Percentiles rank a stretch among this genome's conserved stretches.
Conservation (phyloP, 2,329 filamentous ascomycete species). For the Penicillium sp. region DNA sequence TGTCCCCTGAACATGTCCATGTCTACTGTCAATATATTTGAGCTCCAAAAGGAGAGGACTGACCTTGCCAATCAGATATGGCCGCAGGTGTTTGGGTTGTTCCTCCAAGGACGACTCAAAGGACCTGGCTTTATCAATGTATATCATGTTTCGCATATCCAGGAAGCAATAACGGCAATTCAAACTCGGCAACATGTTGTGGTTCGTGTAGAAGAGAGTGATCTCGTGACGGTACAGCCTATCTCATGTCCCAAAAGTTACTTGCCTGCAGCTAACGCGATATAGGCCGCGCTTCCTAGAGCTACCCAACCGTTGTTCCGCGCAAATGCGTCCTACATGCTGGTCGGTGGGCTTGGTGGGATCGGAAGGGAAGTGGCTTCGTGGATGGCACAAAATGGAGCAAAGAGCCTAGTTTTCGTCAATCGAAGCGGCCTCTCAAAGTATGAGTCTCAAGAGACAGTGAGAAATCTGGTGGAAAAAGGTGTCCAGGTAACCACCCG, state of each 20-base stretch:
- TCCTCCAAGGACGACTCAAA: constrained; percentile 13
- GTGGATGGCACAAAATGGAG: constrained; percentile 52
- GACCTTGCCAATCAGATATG: constrained; percentile 9
- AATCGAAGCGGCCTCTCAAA: constrained; percentile 43
- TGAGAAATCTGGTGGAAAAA: constrained; percentile 17
- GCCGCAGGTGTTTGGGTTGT: constrained; percentile 12
- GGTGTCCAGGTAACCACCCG: constrained; percentile 22
- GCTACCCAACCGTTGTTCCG: background rate
- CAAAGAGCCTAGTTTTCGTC: constrained; percentile 52
- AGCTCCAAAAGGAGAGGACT: constrained; percentile 7
- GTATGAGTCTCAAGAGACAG: constrained; percentile 15
- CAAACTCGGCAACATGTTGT: constrained; percentile 4
- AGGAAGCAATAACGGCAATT: constrained; percentile 10
- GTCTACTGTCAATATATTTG: constrained; percentile 15
- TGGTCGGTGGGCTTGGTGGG: constrained; percentile 30
- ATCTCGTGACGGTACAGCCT: constrained; percentile 14
- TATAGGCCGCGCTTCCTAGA: background rate
- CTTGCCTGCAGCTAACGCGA: background rate
- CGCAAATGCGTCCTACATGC: constrained; percentile 23
- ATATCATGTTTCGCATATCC: constrained; percentile 13
- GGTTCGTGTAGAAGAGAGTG: constrained; percentile 1
- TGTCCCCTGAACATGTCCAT: constrained; percentile 10
- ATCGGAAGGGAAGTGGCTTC: constrained; percentile 28
- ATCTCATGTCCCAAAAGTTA: no score
- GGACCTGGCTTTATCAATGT: background rate